A percentile compares a stretch with the other conserved stretches of the same genome.
phyloP scores from a whole-genome alignment of 495 filamentous ascomycete species.

The Cercophora samala region DNA sequence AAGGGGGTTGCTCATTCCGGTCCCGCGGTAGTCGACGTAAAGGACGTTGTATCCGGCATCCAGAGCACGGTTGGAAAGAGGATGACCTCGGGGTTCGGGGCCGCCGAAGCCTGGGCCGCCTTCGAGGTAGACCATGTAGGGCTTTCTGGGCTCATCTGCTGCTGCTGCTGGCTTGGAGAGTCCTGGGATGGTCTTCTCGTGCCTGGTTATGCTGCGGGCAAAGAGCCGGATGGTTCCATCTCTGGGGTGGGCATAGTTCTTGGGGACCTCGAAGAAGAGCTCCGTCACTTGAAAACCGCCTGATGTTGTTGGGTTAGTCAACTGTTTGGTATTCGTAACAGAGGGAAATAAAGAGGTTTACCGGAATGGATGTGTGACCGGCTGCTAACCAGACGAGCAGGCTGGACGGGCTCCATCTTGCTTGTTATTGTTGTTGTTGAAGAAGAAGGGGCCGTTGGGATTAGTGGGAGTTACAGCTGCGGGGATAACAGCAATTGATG shows the following conservation, averaged over 20 bases:
- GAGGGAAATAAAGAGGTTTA: not conserved
- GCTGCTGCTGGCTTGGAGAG: constrained; percentile 24
- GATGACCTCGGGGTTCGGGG: constrained; percentile 64
- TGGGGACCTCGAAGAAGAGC: constrained; percentile 80
- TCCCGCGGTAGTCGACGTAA: constrained; percentile 84
- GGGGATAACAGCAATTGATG: too few species aligned
- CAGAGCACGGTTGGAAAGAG: constrained; percentile 64
- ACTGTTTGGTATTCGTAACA: not conserved
- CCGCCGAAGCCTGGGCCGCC: constrained; percentile 80
- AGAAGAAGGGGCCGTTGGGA: not conserved
- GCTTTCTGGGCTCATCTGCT: constrained; percentile 36
- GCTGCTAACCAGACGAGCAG: not conserved
- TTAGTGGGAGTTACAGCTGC: not conserved
- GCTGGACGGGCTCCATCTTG: not conserved
- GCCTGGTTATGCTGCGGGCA: constrained; percentile 64
- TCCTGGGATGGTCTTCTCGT: constrained; percentile 57
- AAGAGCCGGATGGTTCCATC: constrained; percentile 67
- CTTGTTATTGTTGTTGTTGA: not conserved
- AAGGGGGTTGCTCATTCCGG: constrained; percentile 76
- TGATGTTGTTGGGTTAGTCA: constrained; percentile 25
- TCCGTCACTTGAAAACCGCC: constrained; percentile 75
- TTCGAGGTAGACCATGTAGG: constrained; percentile 59
- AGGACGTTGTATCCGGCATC: constrained; percentile 82
- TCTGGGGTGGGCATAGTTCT: constrained; percentile 64
- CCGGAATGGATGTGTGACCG: not conserved